Evolutionary conservation across 805 yeast genomes (phyloP).

Genomic region (Candida sithepensis): DNA sequence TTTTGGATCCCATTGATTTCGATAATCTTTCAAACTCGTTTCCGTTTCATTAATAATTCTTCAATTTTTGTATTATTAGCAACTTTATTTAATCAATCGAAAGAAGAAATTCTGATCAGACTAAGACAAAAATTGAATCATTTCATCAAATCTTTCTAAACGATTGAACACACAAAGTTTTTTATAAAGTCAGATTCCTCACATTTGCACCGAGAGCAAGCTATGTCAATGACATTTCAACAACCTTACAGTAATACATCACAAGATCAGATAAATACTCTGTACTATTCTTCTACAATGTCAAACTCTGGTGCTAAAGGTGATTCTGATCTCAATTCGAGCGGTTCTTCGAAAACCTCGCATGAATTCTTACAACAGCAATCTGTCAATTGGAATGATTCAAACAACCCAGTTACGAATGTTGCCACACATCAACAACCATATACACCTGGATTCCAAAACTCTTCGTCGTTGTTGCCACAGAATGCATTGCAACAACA

Average conservation of each 20-base stretch:
- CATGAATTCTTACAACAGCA: not conserved
- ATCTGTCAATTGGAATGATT: not conserved
- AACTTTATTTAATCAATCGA: not conserved
- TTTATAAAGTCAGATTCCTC: not conserved
- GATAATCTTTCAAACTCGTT: not conserved
- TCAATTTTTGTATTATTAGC: not conserved
- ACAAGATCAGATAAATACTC: conserved; percentile 5
- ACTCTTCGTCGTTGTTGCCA: not conserved
- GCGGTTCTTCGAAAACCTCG: not conserved
- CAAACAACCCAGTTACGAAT: not conserved
- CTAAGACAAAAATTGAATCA: not conserved
- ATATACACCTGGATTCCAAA: not conserved
- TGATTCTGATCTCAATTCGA: not conserved
- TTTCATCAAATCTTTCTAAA: not conserved
- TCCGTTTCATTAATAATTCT: not conserved
- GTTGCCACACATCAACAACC: not conserved
- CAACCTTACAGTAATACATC: conserved; percentile 7
- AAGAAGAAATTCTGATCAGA: not conserved
- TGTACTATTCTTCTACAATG: not conserved
- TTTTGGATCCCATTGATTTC: not conserved
- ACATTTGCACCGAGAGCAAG: not conserved
- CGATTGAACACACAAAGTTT: no score
- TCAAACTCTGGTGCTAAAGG: not conserved
- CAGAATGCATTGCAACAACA: conserved; percentile 1
- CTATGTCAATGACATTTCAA: conserved; percentile 16